Base-by-base conservation (phyloP, 2,329 filamentous ascomycete genomes). In the Cladophialophora carrionii region DNA sequence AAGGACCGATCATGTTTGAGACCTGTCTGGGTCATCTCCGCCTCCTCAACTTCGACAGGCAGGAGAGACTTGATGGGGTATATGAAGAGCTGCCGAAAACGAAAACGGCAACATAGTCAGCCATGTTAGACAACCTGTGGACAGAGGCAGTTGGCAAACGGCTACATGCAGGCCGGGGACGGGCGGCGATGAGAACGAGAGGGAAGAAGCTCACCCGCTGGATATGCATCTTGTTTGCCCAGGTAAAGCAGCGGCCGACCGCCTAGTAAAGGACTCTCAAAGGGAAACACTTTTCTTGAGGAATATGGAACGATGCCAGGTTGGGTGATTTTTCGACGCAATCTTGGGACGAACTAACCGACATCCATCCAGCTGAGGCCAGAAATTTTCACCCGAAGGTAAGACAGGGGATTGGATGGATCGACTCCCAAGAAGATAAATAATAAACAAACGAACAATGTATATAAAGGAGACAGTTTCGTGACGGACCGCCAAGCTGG, bases 21-120 rank as follows among this genome's bases (percentile, higher is more conserved):
- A 12, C 63, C 63, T 24, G 53, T 61, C 8, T n/a, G 29, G 9
- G 52, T 62, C 37, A 65, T 29, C 26, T 57, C 41, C 26, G 48
- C 52, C 17, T 59, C 52, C 9, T 32, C 34, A 5, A 65, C 48
- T 31, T 62, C 63, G 20, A 62, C 26, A 3, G 57, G 63, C 24
- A 57, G 52, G 24, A 62, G 57, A 12, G 63, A 65, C 46, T 65
- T 65, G 52, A 62, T 46, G 14, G 57, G 57, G 32, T 57, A 62
- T 43, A 65, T 65, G 58, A 65, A 65, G 37, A 65, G 63, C 63
- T 62, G 34, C 0, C 17, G 22, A 22, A 6, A 31, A 48, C 17
- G 9, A 20, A 31, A 22, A 12, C 4, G 31, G n/a, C 8, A 32
- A 9, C 4, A 10, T 10, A 29, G 43, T 58, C 24, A 34, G 56